Conservation (phyloP, 2,329 filamentous ascomycete species). For the Orbilia brochopaga region DNA sequence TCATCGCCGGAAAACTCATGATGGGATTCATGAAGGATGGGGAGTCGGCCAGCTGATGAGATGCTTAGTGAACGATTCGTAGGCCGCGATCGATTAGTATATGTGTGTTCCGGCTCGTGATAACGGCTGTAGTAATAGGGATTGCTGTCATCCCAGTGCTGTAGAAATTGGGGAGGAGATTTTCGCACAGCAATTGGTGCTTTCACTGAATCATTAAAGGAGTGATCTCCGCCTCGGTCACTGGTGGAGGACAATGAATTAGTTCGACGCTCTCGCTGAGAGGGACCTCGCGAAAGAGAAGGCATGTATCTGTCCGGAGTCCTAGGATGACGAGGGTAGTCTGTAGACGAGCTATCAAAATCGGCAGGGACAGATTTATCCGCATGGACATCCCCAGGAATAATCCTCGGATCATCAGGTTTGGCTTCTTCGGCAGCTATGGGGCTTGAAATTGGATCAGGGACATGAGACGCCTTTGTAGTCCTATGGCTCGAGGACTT, state of each 20-base stretch:
- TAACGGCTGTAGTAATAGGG: conserved; percentile 32
- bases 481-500: conserved; percentile 1
- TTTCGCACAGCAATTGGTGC: conserved; percentile 37
- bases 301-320: conserved; percentile 47
- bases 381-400: conserved; percentile 8
- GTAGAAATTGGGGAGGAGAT: conserved; percentile 41
- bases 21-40: conserved; percentile 43
- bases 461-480: background rate
- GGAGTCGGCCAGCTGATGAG: conserved; percentile 27
- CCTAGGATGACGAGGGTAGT: conserved; percentile 46
- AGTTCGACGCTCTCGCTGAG: conserved; percentile 37
- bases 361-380: conserved; percentile 27
- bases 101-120: conserved; percentile 22
- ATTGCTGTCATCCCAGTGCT: conserved; percentile 38
- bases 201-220: conserved; percentile 29
- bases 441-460: background rate
- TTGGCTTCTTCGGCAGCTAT: background rate
- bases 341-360: conserved; percentile 42
- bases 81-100: conserved; percentile 17
- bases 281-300: conserved; percentile 25
- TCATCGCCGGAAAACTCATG: conserved; percentile 36
- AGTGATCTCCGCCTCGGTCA: conserved; percentile 14
- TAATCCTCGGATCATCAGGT: conserved; percentile 5
- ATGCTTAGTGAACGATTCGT: conserved; percentile 29
- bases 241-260: conserved; percentile 33